A percentile compares a stretch with the other conserved stretches of the same genome.
phyloP scores from a whole-genome alignment of 2,329 filamentous ascomycete genomes.

The Boeremia lycopersici region DNA sequence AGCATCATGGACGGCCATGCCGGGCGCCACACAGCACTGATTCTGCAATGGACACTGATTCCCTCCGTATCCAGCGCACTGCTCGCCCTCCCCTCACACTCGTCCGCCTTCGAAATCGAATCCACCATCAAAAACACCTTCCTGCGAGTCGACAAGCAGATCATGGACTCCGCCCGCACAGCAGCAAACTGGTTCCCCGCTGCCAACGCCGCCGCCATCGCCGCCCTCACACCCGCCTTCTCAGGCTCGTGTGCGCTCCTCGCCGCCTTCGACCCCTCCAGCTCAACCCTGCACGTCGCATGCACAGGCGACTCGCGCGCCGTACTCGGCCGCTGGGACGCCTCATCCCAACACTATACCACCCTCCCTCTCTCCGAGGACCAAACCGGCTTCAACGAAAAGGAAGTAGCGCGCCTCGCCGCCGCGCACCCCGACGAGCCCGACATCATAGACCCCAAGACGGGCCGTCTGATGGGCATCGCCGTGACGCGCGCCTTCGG shows the following conservation, averaged over 20 bases:
- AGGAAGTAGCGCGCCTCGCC: conserved; percentile 62
- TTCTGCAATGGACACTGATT: conserved; percentile 51
- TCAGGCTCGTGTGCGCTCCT: conserved; percentile 69
- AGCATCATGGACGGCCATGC: conserved; percentile 60
- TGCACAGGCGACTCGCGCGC: conserved; percentile 72
- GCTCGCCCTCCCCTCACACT: conserved; percentile 30
- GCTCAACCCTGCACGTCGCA: conserved; percentile 64
- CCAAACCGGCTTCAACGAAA: conserved; percentile 68
- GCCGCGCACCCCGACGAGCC: conserved; percentile 68
- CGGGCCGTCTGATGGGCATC: conserved; percentile 66
- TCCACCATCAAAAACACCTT: conserved; percentile 64
- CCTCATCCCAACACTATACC: conserved; percentile 54
- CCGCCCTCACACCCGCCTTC: conserved; percentile 47
- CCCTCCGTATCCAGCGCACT: conserved; percentile 51
- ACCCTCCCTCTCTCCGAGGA: conserved; percentile 65
- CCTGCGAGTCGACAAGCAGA: conserved; percentile 61
- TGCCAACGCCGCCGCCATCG: conserved; percentile 35
- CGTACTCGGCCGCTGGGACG: conserved; percentile 62
- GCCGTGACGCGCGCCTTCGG: conserved; percentile 71
- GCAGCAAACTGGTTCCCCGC: conserved; percentile 49
- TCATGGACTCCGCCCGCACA: conserved; percentile 51
- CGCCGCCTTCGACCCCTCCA: conserved; percentile 63
- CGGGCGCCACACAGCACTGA: conserved; percentile 52
- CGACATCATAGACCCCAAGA: conserved; percentile 58
- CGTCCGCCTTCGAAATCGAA: conserved; percentile 57